phyloP scores from a whole-genome alignment of 2,329 filamentous ascomycete genomes.

The Fusarium coffeatum region DNA sequence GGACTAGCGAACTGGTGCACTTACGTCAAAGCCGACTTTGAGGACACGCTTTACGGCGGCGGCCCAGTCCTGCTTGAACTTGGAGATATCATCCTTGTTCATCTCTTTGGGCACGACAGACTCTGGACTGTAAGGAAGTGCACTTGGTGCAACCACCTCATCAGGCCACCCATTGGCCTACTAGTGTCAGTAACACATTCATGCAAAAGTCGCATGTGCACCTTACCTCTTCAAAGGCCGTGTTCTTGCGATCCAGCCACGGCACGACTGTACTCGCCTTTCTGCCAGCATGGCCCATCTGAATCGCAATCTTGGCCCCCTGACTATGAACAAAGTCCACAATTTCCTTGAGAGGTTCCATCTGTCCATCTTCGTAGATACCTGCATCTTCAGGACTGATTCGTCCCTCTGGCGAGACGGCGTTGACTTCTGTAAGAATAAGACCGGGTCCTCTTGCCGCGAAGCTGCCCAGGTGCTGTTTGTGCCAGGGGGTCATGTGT shows the following conservation, averaged over 20 bases:
- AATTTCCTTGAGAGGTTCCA: conserved; percentile 67
- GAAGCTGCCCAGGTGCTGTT: conserved; percentile 55
- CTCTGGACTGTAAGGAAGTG: conserved; percentile 38
- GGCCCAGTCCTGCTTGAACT: conserved; percentile 41
- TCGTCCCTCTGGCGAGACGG: conserved; percentile 73
- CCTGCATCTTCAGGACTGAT: conserved; percentile 78
- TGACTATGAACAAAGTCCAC: conserved; percentile 73
- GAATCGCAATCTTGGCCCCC: conserved; percentile 72
- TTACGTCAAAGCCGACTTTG: conserved; percentile 39
- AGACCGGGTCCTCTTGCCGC: conserved; percentile 64
- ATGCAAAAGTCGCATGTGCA: accelerated
- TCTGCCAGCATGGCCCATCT: conserved; percentile 75
- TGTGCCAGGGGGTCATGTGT: conserved; percentile 57
- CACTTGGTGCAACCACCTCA: conserved; percentile 38
- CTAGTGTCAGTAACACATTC: neutral
- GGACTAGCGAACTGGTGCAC: neutral
- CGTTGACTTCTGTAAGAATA: conserved; percentile 74
- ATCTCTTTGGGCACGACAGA: conserved; percentile 40
- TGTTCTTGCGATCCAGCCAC: conserved; percentile 43
- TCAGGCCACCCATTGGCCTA: conserved; percentile 46
- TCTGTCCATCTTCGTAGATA: conserved; percentile 78
- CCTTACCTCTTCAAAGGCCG: conserved; percentile 40
- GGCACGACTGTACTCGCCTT: conserved; percentile 58
- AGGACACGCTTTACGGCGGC: conserved; percentile 38
- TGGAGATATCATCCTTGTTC: conserved; percentile 39